Evolutionary conservation across 306 rosid species (phyloP).

Genomic region (Quercus alba): DNA sequence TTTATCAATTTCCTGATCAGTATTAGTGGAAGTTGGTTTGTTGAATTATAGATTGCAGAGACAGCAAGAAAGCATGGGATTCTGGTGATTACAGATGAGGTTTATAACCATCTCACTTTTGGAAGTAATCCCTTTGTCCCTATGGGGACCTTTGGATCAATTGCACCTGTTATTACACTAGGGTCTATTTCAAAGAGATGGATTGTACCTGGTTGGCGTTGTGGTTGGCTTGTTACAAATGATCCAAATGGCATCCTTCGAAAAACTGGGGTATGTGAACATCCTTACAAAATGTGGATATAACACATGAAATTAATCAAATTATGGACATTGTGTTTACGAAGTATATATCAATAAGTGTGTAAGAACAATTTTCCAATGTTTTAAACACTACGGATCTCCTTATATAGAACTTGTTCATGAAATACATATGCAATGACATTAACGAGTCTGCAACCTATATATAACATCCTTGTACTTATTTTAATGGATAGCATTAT

Average conservation of each 20-base stretch:
- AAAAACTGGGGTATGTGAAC: slow-evolving; percentile 30
- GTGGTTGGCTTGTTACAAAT: slow-evolving; percentile 40
- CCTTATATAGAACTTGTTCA: background rate
- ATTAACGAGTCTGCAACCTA: background rate
- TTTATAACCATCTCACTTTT: slow-evolving; percentile 32
- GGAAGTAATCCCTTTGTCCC: slow-evolving; percentile 45
- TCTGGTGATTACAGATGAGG: slow-evolving; percentile 44
- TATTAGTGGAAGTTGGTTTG: background rate
- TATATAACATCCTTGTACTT: too few relatives aligned
- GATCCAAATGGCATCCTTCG: slow-evolving; percentile 34
- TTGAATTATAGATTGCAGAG: slow-evolving; percentile 36
- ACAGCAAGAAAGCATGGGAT: slow-evolving; percentile 48
- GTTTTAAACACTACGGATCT: too few relatives aligned
- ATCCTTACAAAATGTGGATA: too few relatives aligned
- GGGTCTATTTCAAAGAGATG: slow-evolving; percentile 52
- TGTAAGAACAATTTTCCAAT: too few relatives aligned
- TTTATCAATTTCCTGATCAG: background rate
- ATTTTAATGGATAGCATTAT: background rate
- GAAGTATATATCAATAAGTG: too few relatives aligned
- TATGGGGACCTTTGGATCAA: slow-evolving; percentile 37
- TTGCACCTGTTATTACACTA: slow-evolving; percentile 44
- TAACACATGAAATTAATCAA: too few relatives aligned
- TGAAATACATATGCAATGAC: background rate
- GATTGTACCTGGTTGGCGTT: slow-evolving; percentile 49
- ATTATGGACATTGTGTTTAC: too few relatives aligned